phyloP scores from a whole-genome alignment of 805 yeast genomes.

The Teunomyces barrocoloradensis region DNA sequence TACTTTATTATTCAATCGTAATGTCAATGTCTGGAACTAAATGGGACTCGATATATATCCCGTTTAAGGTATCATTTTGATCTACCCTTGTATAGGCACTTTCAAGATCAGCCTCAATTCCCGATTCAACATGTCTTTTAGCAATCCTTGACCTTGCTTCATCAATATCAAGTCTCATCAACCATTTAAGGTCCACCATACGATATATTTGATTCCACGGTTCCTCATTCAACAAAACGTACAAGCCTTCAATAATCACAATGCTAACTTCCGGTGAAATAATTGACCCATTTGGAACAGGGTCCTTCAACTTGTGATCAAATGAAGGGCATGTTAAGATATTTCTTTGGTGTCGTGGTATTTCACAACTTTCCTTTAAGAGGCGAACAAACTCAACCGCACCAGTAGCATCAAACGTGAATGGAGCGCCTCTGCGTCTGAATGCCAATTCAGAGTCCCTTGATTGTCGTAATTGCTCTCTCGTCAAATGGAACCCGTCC shows the following conservation, averaged over 20 bases:
- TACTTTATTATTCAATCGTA: neutral
- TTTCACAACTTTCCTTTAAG: neutral
- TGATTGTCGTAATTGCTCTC: conserved; percentile 36
- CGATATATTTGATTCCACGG: conserved; percentile 18
- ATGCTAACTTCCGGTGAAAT: conserved; percentile 17
- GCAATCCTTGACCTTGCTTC: conserved; percentile 17
- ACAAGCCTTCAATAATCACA: conserved; percentile 25
- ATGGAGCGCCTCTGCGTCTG: conserved; percentile 77
- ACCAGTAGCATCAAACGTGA: conserved; percentile 68
- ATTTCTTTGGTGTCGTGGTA: neutral
- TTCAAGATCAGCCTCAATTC: conserved; percentile 25
- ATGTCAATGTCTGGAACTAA: neutral
- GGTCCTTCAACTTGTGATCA: conserved; percentile 26
- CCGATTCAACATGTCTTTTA: conserved; percentile 22
- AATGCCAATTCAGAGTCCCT: conserved; percentile 57
- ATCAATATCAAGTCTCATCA: conserved; percentile 14
- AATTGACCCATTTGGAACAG: conserved; percentile 18
- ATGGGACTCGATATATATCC: conserved; percentile 30
- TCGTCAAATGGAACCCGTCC: conserved; percentile 40
- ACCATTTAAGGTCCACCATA: conserved; percentile 21
- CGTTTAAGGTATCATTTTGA: conserved; percentile 65
- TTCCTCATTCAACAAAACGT: conserved; percentile 21
- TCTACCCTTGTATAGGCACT: conserved; percentile 53
- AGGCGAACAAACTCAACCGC: conserved; percentile 9
- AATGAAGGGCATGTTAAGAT: conserved; percentile 21